Conservation (phyloP, 2,329 filamentous ascomycete genomes). For the Aspergillus sp. region DNA sequence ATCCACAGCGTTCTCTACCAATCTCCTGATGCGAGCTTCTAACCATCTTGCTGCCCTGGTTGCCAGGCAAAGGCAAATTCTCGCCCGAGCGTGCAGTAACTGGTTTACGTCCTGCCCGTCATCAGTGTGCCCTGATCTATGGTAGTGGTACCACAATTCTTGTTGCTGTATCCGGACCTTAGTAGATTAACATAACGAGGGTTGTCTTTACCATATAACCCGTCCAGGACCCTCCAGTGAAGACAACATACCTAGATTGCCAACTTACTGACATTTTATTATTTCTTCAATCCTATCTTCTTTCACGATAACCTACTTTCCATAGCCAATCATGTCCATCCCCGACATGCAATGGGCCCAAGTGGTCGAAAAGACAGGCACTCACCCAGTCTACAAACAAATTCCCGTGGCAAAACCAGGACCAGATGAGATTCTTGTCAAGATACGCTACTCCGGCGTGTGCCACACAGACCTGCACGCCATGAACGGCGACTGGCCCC, state of each 20-base stretch:
- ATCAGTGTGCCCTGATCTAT: not conserved
- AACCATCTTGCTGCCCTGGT: not conserved
- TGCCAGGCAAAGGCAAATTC: not conserved
- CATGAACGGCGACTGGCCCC: constrained; percentile 87
- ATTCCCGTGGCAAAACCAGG: constrained; percentile 81
- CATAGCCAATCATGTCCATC: constrained; percentile 51
- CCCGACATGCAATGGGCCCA: constrained; percentile 90
- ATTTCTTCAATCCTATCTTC: too few relatives aligned
- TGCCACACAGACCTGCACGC: constrained; percentile 87
- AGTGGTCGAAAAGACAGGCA: constrained; percentile 81
- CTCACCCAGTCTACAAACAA: constrained; percentile 59
- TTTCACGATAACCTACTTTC: not conserved
- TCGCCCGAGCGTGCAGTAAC: not conserved
- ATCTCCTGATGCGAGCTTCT: not conserved
- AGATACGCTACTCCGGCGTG: constrained; percentile 87
- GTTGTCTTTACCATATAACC: too few relatives aligned
- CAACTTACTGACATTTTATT: too few relatives aligned
- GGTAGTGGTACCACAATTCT: not conserved
- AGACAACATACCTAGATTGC: too few relatives aligned
- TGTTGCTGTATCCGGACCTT: too few relatives aligned
- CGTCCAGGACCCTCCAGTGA: too few relatives aligned
- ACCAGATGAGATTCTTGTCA: constrained; percentile 88
- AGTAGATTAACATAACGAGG: too few relatives aligned
- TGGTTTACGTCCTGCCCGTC: not conserved
- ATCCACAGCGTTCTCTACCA: not conserved